These are phyloP conservation scores for Pezicula rhizophila DNA, from an alignment of 2,329 filamentous ascomycete genomes.

Conservation along the genomic window DNA sequence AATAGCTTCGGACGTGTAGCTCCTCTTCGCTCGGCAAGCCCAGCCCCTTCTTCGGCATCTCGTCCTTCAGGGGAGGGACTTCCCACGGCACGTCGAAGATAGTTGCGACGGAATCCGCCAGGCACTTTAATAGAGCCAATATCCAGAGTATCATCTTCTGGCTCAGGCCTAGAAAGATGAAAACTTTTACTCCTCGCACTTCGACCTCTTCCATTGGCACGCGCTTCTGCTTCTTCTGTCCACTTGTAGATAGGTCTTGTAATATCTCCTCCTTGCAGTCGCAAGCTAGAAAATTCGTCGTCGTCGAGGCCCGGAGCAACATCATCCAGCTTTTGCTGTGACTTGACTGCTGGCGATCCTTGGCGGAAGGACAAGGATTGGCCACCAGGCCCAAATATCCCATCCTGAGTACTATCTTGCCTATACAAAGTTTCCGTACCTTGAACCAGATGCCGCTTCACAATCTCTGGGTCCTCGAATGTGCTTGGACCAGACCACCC, in stretches of 20 bases:
- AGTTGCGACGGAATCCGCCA: constrained; percentile 89
- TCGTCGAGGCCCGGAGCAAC: constrained; percentile 41
- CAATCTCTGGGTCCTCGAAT: constrained; percentile 84
- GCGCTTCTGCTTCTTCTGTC: constrained; percentile 79
- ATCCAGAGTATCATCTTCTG: constrained; percentile 74
- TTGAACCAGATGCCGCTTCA: constrained; percentile 81
- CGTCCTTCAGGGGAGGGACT: constrained; percentile 47
- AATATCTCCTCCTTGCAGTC: constrained; percentile 88
- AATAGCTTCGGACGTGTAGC: constrained; percentile 57
- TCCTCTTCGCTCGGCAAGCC: constrained; percentile 30
- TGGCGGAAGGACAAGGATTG: constrained; percentile 31
- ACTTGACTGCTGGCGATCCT: constrained; percentile 26
- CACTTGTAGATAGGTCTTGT: constrained; percentile 94
- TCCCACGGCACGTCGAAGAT: constrained; percentile 68
- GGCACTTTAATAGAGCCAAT: constrained; percentile 89
- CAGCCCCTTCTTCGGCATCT: constrained; percentile 29
- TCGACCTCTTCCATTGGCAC: constrained; percentile 47
- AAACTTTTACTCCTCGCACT: constrained; percentile 85
- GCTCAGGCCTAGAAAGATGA: constrained; percentile 67
- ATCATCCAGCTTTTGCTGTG: constrained; percentile 25
- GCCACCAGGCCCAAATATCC: constrained; percentile 15
- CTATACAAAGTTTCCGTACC: constrained; percentile 46
- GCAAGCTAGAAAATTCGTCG: constrained; percentile 89
- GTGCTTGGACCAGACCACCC: constrained; percentile 47
- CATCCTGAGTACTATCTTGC: constrained; percentile 14